These are phyloP conservation scores for Haematococcus lacustris DNA, from an alignment of 139 green algal species.

Conservation along the genomic window DNA sequence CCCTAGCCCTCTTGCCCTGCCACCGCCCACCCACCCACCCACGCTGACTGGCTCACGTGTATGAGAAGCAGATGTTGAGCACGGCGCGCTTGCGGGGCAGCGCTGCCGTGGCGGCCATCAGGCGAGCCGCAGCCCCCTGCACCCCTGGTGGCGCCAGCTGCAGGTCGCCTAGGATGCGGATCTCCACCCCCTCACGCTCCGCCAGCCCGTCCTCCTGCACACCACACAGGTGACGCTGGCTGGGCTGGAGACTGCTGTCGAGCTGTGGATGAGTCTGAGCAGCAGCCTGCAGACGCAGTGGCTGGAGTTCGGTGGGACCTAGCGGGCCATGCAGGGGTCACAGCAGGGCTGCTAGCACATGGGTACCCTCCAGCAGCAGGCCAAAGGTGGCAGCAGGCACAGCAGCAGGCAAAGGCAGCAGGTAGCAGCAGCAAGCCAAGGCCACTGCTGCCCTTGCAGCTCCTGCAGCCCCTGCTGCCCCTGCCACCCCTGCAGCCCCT, in stretches of 20 bases:
- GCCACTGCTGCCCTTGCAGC: not conserved
- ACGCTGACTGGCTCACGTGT: conserved; percentile 78
- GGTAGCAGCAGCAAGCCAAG: not conserved
- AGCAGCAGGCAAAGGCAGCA: not conserved
- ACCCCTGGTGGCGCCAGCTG: conserved; percentile 56
- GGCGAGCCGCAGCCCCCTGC: conserved; percentile 48
- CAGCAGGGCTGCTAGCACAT: not conserved
- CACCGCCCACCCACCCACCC: no score
- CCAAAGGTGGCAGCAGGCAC: no score
- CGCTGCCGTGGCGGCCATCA: conserved; percentile 57
- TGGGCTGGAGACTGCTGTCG: conserved; percentile 66
- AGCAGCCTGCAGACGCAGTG: conserved; percentile 50
- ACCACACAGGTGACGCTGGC: conserved; percentile 7
- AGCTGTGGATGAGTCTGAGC: conserved; percentile 70
- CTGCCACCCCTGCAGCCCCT: no score
- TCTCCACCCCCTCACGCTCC: conserved; percentile 46
- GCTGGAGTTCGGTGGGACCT: conserved; percentile 20
- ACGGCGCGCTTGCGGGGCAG: conserved; percentile 20
- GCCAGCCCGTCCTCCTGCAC: conserved; percentile 54
- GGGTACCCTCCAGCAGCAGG: no score
- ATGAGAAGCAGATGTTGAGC: conserved; percentile 92
- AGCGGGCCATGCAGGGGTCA: conserved; percentile 5
- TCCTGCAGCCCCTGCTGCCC: not conserved
- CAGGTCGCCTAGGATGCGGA: conserved; percentile 79
- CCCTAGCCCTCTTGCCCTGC: no score